These are phyloP conservation scores for Naganishia friedmannii DNA, from an alignment of 768 basidiomycete species.

Conservation along the genomic window DNA sequence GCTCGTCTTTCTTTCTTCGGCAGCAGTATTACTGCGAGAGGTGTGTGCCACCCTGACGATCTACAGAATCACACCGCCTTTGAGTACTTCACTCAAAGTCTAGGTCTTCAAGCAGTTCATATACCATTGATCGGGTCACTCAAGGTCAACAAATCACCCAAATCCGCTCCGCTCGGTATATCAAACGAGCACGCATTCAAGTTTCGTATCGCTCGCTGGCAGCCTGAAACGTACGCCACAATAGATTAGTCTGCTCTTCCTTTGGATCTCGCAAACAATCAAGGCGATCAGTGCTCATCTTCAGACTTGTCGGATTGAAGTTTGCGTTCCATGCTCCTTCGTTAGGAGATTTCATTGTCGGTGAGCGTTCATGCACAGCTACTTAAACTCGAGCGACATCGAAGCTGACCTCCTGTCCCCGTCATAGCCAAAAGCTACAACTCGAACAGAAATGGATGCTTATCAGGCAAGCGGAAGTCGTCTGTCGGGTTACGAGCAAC, in stretches of 20 bases:
- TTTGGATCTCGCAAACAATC: not conserved
- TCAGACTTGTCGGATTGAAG: no score
- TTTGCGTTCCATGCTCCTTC: not conserved
- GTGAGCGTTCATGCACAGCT: not conserved
- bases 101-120: not conserved
- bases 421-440: not conserved
- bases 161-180: conserved; percentile 1
- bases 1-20: conserved; percentile 6
- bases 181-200: not conserved
- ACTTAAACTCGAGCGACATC: not conserved
- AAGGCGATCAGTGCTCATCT: not conserved
- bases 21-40: not conserved
- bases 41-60: conserved; percentile 1
- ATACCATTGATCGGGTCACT: not conserved
- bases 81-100: not conserved
- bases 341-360: not conserved
- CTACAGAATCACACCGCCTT: conserved; percentile 11
- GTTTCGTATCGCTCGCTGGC: not conserved
- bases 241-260: not conserved
- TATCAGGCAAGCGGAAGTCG: conserved; percentile 11
- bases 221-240: not conserved
- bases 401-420: conserved; percentile 4
- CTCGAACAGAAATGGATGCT: conserved; percentile 1
- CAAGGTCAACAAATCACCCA: not conserved
- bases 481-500: conserved; percentile 10